Evolutionary conservation across 805 yeast species (phyloP).

Genomic region (Lipomyces oligophaga): DNA sequence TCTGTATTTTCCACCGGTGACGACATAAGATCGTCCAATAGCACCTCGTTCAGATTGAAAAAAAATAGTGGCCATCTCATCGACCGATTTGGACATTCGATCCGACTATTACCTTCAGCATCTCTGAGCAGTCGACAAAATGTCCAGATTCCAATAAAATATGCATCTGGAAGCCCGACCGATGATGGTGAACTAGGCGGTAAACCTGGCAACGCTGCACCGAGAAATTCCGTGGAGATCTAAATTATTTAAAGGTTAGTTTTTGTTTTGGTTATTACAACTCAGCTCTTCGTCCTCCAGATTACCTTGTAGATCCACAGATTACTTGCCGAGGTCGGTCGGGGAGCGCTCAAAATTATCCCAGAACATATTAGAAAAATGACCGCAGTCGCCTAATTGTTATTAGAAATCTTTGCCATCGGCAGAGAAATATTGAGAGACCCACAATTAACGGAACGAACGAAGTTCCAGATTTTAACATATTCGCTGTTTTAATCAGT

Average conservation of each 20-base stretch:
- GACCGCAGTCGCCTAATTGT: not conserved
- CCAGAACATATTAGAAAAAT: conserved; percentile 3
- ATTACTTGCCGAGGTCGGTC: not conserved
- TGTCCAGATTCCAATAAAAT: conserved; percentile 24
- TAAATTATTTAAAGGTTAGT: too few species aligned
- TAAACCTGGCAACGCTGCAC: conserved; percentile 17
- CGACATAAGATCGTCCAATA: conserved; percentile 9
- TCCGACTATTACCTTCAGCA: not conserved
- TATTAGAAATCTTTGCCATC: not conserved
- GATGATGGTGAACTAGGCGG: conserved; percentile 12
- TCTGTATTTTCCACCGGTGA: conserved; percentile 5
- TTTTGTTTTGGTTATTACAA: too few species aligned
- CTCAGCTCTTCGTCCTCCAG: too few species aligned
- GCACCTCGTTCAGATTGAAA: conserved; percentile 10
- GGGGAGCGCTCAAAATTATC: conserved; percentile 5
- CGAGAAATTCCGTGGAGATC: conserved; percentile 19
- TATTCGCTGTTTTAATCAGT: too few species aligned
- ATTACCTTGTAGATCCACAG: conserved; percentile 13
- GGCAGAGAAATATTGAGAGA: not conserved
- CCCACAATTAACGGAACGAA: conserved; percentile 1
- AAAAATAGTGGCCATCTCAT: conserved; percentile 13
- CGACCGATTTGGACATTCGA: conserved; percentile 14
- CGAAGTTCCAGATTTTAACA: not conserved
- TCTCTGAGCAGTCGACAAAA: conserved; percentile 12
- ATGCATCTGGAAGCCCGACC: conserved; percentile 25